Percentiles rank a stretch among this genome's conserved stretches.
Conservation (phyloP, 305 asterid genomes). For the Solanum hybrid region DNA sequence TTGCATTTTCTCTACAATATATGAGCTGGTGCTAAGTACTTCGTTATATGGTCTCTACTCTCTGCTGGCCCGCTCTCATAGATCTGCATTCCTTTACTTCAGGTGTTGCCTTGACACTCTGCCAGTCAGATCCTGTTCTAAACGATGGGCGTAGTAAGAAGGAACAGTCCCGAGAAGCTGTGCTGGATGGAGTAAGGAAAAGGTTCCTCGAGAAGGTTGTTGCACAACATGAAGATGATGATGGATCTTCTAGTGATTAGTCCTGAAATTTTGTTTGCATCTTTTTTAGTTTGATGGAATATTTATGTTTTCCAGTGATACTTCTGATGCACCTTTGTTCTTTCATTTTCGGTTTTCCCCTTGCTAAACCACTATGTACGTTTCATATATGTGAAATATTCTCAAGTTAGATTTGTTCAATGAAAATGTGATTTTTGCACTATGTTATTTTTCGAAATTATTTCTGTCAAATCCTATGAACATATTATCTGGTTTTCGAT, state of each 20-base stretch:
- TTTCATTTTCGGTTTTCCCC: background rate
- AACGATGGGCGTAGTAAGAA: slow-evolving; percentile 61
- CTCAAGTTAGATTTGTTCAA: background rate
- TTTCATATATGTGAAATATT: background rate
- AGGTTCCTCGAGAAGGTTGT: slow-evolving; percentile 75
- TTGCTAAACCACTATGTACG: background rate
- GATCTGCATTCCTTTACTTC: slow-evolving; percentile 9
- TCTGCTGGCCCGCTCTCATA: background rate
- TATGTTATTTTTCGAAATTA: background rate
- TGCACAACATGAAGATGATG: slow-evolving; percentile 60
- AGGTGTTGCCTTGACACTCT: slow-evolving; percentile 85
- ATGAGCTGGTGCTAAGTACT: background rate
- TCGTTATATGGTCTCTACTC: background rate
- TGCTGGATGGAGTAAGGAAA: slow-evolving; percentile 71
- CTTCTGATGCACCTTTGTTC: background rate
- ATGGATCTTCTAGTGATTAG: slow-evolving; percentile 71
- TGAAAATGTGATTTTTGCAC: background rate
- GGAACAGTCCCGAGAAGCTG: slow-evolving; percentile 69
- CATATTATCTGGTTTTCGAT: background rate
- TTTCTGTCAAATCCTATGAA: background rate
- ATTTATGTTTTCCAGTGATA: background rate
- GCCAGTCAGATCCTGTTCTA: slow-evolving; percentile 81
- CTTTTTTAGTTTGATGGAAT: background rate
- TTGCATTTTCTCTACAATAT: background rate
- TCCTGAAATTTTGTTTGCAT: background rate